Conservation (phyloP, 805 yeast genomes). For the Metschnikowia chrysomelidarum region DNA sequence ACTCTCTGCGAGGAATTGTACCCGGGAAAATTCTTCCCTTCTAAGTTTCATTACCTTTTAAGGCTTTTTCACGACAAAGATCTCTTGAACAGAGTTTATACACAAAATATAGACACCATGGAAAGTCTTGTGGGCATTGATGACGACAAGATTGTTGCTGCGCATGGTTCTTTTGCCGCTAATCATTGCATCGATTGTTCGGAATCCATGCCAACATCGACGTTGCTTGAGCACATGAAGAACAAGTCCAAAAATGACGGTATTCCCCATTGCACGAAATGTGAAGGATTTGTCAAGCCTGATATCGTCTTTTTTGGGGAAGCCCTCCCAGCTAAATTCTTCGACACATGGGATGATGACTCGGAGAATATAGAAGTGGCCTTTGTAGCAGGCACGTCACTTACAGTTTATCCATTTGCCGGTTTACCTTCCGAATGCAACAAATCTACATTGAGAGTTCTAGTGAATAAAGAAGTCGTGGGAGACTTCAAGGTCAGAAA, state of each 20-base stretch:
- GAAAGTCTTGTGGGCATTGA: slow-evolving; percentile 81
- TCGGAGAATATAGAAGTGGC: slow-evolving; percentile 59
- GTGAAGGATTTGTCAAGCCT: slow-evolving; percentile 83
- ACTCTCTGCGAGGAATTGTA: slow-evolving; percentile 79
- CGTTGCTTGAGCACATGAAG: slow-evolving; percentile 41
- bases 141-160: slow-evolving; percentile 70
- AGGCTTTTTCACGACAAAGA: slow-evolving; percentile 63
- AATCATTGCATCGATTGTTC: slow-evolving; percentile 82
- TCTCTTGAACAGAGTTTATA: slow-evolving; percentile 66
- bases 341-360: slow-evolving; percentile 63
- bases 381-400: slow-evolving; percentile 89
- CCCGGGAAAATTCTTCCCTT: slow-evolving; percentile 86
- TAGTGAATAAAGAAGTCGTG: slow-evolving; percentile 73
- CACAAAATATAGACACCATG: slow-evolving; percentile 91
- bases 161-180: slow-evolving; percentile 90
- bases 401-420: slow-evolving; percentile 90
- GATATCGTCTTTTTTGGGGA: slow-evolving; percentile 96
- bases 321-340: slow-evolving; percentile 68
- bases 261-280: slow-evolving; percentile 57
- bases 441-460: slow-evolving; percentile 48
- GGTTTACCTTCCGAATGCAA: slow-evolving; percentile 68
- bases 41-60: slow-evolving; percentile 76
- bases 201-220: slow-evolving; percentile 47
- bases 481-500: slow-evolving; percentile 59
- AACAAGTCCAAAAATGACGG: slow-evolving; percentile 27